A percentile compares a stretch with the other conserved stretches of the same genome.
phyloP scores from a whole-genome alignment of 495 filamentous ascomycete species.

The Trichodelitschia bisporula region DNA sequence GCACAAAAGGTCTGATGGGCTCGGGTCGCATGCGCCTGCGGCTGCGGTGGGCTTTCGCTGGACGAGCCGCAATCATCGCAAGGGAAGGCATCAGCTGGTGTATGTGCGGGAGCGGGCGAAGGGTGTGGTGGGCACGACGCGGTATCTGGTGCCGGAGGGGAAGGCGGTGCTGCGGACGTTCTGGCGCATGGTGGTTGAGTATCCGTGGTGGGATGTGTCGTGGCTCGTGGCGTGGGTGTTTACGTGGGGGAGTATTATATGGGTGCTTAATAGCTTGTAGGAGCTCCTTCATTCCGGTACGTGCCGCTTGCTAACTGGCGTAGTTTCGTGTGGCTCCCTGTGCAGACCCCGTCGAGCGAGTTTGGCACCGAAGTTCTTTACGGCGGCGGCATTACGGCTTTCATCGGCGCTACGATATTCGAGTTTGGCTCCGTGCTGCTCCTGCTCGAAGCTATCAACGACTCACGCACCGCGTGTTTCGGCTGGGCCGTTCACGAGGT shows the following conservation, averaged over 20 bases:
- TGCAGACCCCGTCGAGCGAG: constrained; percentile 24
- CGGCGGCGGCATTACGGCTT: constrained; percentile 37
- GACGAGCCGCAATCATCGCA: constrained; percentile 44
- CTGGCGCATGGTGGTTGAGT: constrained; percentile 32
- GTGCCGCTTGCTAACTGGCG: too few species aligned
- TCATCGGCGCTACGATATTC: constrained; percentile 47
- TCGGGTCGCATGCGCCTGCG: too few species aligned
- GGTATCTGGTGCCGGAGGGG: too few species aligned
- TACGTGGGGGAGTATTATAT: constrained; percentile 36
- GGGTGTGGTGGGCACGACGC: too few species aligned
- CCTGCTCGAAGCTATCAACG: constrained; percentile 45
- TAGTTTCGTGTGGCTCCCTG: constrained; percentile 41
- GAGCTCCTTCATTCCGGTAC: too few species aligned
- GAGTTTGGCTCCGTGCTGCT: constrained; percentile 39
- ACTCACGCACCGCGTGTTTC: constrained; percentile 39
- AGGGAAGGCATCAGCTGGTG: constrained; percentile 37
- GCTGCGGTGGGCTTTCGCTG: constrained; percentile 18
- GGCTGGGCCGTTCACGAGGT: constrained; percentile 36
- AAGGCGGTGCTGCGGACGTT: too few species aligned
- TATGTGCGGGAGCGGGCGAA: too few species aligned
- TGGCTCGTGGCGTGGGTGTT: constrained; percentile 41
- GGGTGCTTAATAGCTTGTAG: constrained; percentile 45
- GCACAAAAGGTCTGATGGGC: too few species aligned
- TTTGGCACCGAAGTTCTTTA: constrained; percentile 26
- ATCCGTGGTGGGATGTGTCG: constrained; percentile 43